Conservation (phyloP, 495 filamentous ascomycete species). For the Oleoguttula mirabilis region DNA sequence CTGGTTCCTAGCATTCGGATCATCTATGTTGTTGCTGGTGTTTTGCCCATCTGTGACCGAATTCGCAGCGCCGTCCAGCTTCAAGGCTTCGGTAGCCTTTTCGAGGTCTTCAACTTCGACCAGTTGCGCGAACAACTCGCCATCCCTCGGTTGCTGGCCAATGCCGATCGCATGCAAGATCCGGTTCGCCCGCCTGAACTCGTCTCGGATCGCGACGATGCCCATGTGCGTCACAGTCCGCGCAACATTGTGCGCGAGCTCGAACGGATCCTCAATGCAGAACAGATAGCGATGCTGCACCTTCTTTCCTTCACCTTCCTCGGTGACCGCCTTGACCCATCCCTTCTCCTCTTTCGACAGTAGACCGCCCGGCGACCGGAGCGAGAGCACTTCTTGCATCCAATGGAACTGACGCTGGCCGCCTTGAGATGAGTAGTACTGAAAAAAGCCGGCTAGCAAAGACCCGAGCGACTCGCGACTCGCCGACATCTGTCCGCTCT, state of each 20-base stretch:
- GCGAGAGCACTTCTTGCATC: slow-evolving; percentile 55
- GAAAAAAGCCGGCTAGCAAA: slow-evolving; percentile 65
- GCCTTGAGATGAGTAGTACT: slow-evolving; percentile 55
- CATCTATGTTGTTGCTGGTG: not conserved
- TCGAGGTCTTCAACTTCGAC: slow-evolving; percentile 16
- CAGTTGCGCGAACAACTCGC: slow-evolving; percentile 25
- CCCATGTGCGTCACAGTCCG: slow-evolving; percentile 66
- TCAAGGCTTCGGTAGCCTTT: not conserved
- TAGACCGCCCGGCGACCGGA: slow-evolving; percentile 57
- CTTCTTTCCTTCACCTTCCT: slow-evolving; percentile 39
- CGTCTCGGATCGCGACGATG: slow-evolving; percentile 62
- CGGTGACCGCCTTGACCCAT: slow-evolving; percentile 61
- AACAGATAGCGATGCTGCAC: slow-evolving; percentile 69
- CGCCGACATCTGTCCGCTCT: slow-evolving; percentile 39
- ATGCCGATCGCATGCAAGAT: slow-evolving; percentile 40
- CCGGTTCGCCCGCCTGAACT: slow-evolving; percentile 61
- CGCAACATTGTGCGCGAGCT: slow-evolving; percentile 70
- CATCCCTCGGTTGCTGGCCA: slow-evolving; percentile 17
- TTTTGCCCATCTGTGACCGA: not conserved
- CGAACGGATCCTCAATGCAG: slow-evolving; percentile 81
- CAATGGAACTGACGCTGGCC: slow-evolving; percentile 48
- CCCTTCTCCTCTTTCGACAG: slow-evolving; percentile 59
- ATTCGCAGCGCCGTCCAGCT: not conserved
- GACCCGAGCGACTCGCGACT: slow-evolving; percentile 51
- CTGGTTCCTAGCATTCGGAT: not conserved